Percentiles rank a stretch among this genome's conserved stretches.
These are phyloP conservation scores for Tremella yokohamensis DNA, from an alignment of 768 basidiomycete genomes.

Conservation along the genomic window DNA sequence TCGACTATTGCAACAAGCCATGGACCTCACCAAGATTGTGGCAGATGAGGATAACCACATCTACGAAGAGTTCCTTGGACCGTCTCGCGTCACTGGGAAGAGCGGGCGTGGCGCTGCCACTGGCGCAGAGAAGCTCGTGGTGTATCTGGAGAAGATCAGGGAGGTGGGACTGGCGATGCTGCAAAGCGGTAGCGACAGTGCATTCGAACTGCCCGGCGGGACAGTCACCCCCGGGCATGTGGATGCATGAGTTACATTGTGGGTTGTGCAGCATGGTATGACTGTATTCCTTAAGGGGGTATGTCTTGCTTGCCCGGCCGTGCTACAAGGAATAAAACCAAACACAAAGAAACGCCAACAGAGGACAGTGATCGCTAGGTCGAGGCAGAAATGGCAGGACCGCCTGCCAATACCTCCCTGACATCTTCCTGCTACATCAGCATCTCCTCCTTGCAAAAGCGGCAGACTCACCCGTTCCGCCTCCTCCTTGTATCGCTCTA, in stretches of 20 bases:
- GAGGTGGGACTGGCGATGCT: constrained; percentile 68
- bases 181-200: constrained; percentile 42
- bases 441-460: background rate
- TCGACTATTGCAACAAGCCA: constrained; percentile 64
- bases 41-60: constrained; percentile 82
- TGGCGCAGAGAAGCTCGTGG: constrained; percentile 58
- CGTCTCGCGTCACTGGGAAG: background rate
- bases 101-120: constrained; percentile 51
- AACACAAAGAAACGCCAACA: too few species aligned
- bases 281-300: too few species aligned
- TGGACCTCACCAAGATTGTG: constrained; percentile 76
- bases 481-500: constrained; percentile 73
- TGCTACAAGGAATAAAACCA: too few species aligned
- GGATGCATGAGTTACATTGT: too few species aligned
- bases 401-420: constrained; percentile 17
- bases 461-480: constrained; percentile 62
- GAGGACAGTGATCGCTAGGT: too few species aligned
- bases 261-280: too few species aligned
- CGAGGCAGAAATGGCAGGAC: too few species aligned
- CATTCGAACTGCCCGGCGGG: too few species aligned
- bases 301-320: too few species aligned
- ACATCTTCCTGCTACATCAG: constrained; percentile 26
- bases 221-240: too few species aligned
- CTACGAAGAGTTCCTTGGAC: constrained; percentile 73
- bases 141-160: constrained; percentile 71